Base-by-base conservation (phyloP, 2,329 filamentous ascomycete species). In the Cytospora leucostoma region DNA sequence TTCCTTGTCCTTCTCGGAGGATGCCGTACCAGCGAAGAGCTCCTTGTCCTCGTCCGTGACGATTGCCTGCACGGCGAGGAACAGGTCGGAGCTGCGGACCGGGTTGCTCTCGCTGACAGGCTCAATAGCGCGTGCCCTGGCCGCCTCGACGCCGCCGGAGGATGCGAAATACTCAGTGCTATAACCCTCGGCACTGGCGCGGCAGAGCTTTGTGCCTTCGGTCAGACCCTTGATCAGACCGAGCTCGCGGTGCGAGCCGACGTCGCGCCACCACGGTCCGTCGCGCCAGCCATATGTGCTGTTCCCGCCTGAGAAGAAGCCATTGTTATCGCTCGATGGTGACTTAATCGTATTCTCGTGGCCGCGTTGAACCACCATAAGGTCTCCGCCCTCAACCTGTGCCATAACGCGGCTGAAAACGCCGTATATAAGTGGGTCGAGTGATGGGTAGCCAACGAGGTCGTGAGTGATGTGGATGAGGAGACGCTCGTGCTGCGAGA, bases 391-490 rank as follows among this genome's bases (percentile, higher is more conserved):
- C 78, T 99, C 95, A 53, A 99, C 95, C 78, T 99, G 95, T n/a
- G 93, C 86, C 95, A 99, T 99, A 71, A 99, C 93, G 59, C 93
- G 89, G 61, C 90, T 90, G 79, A 99, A 99, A 67, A 95, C 93
- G 63, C 85, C 85, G 77, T 98, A 92, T 70, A 98, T 92, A 61
- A 97, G 84, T 19, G 94, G 93, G 74, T 98, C 94, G 70, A 99
- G 87, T 19, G 92, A 94, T 3, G 95, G 95, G 75, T 99, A 99
- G 69, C 92, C 92, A 69, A 93, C 88, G 51, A 99, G 86, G 75
- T 98, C 95, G 80, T 99, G 95, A 10, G 94, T 97, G 67, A 95
- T 96, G 79, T 99, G 95, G 71, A 99, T 98, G 71, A 96, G 90
- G 8, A 99, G 89, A 56, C 94, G 91, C 78, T 99, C 95, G 78